phyloP scores from a whole-genome alignment of 805 yeast genomes.

The Isabelozyma pseudorhagii region DNA sequence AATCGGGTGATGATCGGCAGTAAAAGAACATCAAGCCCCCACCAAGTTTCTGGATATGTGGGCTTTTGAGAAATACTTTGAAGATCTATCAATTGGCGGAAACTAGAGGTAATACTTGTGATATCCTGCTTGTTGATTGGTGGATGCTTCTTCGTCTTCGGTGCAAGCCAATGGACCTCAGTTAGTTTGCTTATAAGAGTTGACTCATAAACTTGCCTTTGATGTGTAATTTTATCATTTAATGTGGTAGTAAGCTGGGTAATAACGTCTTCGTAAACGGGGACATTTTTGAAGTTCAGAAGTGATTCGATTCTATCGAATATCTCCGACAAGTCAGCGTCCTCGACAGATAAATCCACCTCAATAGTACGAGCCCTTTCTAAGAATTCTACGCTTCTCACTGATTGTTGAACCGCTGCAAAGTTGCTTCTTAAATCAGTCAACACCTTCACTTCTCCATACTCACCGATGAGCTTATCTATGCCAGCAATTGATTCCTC shows the following conservation, averaged over 20 bases:
- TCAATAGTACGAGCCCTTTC: conserved; percentile 3
- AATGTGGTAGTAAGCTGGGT: conserved; percentile 1
- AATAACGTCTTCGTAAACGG: conserved; percentile 1
- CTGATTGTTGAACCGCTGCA: conserved; percentile 1
- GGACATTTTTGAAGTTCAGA: neutral
- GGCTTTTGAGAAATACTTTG: conserved; percentile 29
- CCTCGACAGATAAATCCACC: neutral
- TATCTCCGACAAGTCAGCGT: conserved; percentile 1
- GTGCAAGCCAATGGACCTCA: conserved; percentile 22
- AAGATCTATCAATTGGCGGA: conserved; percentile 20
- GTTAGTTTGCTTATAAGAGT: conserved; percentile 9
- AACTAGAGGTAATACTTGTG: neutral
- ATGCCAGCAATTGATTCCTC: neutral
- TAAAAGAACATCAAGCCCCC: conserved; percentile 50
- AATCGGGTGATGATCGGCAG: conserved; percentile 49
- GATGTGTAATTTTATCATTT: conserved; percentile 3
- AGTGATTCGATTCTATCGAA: neutral
- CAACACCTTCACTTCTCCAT: conserved; percentile 14
- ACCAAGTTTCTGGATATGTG: conserved; percentile 36
- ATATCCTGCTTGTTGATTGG: conserved; percentile 8
- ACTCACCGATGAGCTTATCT: conserved; percentile 9
- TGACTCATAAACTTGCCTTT: conserved; percentile 5
- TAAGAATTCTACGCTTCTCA: conserved; percentile 3
- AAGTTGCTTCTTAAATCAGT: conserved; percentile 7
- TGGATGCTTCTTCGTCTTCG: conserved; percentile 6